These are phyloP conservation scores for Hypomyces rosellus DNA, from an alignment of 2,329 filamentous ascomycete species.

Conservation along the genomic window DNA sequence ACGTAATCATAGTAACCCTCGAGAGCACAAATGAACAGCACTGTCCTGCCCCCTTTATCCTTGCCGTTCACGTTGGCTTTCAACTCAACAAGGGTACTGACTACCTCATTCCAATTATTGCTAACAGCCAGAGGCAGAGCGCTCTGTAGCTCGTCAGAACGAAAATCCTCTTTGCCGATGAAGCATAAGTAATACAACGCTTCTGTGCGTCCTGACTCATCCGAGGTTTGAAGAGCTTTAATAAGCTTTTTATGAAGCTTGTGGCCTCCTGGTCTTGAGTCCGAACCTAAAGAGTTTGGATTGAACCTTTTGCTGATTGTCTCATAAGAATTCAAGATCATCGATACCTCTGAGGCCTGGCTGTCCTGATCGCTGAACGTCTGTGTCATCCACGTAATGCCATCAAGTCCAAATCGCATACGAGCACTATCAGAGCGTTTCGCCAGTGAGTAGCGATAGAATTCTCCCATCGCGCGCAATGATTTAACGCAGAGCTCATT, in stretches of 20 bases:
- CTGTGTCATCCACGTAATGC: background rate
- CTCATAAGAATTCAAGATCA: background rate
- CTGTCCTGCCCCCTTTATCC: background rate
- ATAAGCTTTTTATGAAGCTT: background rate
- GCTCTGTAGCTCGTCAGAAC: background rate
- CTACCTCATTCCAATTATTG: background rate
- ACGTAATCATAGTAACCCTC: background rate
- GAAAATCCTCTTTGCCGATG: background rate
- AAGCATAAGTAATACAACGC: background rate
- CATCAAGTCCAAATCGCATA: background rate
- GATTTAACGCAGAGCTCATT: background rate
- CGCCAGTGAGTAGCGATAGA: background rate
- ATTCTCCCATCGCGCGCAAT: background rate
- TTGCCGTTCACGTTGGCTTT: background rate
- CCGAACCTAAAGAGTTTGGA: background rate
- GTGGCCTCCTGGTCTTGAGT: background rate
- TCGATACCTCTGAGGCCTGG: background rate
- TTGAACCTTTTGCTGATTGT: background rate
- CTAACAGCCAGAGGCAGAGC: background rate
- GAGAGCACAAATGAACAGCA: background rate
- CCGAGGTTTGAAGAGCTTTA: background rate
- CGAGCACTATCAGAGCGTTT: background rate
- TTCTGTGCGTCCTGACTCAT: background rate
- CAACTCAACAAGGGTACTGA: background rate
- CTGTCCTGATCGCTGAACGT: background rate